Percentiles rank a stretch among this genome's conserved stretches.
Conservation (phyloP, 352 stramenopile species). For the Globisporangium iwayamae region DNA sequence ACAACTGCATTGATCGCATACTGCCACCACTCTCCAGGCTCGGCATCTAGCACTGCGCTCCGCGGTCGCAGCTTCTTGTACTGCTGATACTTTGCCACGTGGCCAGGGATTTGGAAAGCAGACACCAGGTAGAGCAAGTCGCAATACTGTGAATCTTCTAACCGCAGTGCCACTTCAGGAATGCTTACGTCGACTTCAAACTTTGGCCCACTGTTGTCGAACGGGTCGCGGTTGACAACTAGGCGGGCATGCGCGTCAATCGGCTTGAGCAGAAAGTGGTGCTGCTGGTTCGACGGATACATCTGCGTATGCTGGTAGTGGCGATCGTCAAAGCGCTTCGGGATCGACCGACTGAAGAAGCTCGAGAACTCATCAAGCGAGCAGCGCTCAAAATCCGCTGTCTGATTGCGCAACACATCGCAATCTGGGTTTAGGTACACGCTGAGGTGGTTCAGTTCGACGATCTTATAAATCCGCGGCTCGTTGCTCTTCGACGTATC, state of each 20-base stretch:
- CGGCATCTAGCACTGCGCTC: conserved; percentile 44
- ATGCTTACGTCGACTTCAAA: conserved; percentile 82
- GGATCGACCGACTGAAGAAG: conserved; percentile 75
- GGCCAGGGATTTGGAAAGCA: conserved; percentile 62
- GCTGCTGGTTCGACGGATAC: conserved; percentile 67
- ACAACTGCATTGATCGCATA: conserved; percentile 72
- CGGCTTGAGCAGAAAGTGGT: conserved; percentile 84
- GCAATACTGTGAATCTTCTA: conserved; percentile 88
- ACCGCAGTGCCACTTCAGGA: conserved; percentile 68
- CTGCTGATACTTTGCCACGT: conserved; percentile 75
- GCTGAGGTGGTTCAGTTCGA: conserved; percentile 86
- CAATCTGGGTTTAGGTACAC: conserved; percentile 84
- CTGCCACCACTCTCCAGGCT: conserved; percentile 66
- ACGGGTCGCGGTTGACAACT: conserved; percentile 81
- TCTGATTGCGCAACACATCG: conserved; percentile 50
- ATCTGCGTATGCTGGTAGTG: conserved; percentile 60
- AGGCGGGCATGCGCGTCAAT: conserved; percentile 76
- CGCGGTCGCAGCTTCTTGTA: conserved; percentile 70
- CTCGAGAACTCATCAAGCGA: conserved; percentile 74
- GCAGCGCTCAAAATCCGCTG: conserved; percentile 64
- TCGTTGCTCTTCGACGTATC: conserved; percentile 75
- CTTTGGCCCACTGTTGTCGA: conserved; percentile 68
- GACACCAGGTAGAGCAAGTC: conserved; percentile 80
- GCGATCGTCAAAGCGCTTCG: conserved; percentile 78
- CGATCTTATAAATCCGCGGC: conserved; percentile 86